phyloP scores from a whole-genome alignment of 169 alveolate genomes.

The Eimeria falciformis region DNA sequence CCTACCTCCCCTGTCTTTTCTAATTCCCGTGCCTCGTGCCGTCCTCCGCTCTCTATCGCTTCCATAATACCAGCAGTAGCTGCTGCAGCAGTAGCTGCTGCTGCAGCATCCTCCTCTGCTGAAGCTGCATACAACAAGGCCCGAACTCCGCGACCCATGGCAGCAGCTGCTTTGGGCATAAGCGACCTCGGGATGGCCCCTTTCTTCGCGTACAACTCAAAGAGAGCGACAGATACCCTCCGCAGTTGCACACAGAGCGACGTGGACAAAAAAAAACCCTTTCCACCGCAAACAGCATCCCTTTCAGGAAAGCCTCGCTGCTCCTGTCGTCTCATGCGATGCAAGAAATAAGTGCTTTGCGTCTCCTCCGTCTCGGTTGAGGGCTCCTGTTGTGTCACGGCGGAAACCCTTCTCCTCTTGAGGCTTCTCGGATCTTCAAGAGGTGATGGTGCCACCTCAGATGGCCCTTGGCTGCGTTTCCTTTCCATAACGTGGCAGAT shows the following conservation, averaged over 20 bases:
- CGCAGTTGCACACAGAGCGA: background rate
- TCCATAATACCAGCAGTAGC: background rate
- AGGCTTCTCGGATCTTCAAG: too few species aligned
- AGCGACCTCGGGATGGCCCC: conserved; percentile 33
- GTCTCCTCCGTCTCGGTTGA: too few species aligned
- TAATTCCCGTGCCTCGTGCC: background rate
- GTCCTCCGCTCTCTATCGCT: conserved; percentile 12
- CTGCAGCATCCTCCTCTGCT: conserved; percentile 10
- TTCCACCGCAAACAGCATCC: too few species aligned
- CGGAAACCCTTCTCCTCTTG: too few species aligned
- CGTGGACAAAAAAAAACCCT: background rate
- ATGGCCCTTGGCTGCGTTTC: too few species aligned
- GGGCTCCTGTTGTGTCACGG: too few species aligned
- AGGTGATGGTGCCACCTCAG: too few species aligned
- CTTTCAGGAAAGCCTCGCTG: too few species aligned
- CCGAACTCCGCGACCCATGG: background rate
- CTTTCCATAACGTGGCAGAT: background rate
- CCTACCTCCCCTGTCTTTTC: background rate
- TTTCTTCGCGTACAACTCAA: background rate
- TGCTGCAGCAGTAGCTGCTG: background rate
- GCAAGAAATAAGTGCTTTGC: too few species aligned
- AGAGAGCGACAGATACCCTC: background rate
- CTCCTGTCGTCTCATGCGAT: too few species aligned
- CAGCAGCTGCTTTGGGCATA: conserved; percentile 48
- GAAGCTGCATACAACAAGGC: conserved; percentile 43